Percentiles rank a stretch among this genome's conserved stretches.
Evolutionary conservation across 148 eudicot genomes (phyloP).

Genomic region (Diospyros lotus): DNA sequence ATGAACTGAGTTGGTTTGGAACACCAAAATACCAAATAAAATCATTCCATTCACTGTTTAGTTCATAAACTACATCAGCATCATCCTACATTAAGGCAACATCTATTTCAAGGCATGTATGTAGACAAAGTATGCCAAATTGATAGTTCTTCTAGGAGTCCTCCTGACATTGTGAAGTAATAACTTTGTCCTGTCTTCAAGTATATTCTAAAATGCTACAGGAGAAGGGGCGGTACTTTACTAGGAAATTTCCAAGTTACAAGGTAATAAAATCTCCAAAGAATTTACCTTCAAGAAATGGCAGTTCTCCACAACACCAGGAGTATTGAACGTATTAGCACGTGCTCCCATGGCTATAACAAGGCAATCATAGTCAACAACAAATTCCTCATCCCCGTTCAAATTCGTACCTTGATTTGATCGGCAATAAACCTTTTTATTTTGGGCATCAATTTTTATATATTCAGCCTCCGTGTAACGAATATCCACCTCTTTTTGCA

Average conservation of each 20-base stretch:
- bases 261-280: background rate
- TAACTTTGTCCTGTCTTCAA: background rate
- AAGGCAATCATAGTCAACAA: slow-evolving; percentile 36
- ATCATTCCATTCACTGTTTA: background rate
- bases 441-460: slow-evolving; percentile 28
- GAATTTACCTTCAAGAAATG: slow-evolving; percentile 31
- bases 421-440: slow-evolving; percentile 32
- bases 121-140: background rate
- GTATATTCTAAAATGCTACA: background rate
- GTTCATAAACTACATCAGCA: background rate
- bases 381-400: slow-evolving; percentile 21
- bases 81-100: background rate
- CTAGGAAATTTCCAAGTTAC: background rate
- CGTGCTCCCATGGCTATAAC: slow-evolving; percentile 39
- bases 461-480: slow-evolving; percentile 31
- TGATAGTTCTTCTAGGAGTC: background rate
- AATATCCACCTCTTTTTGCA: slow-evolving; percentile 27
- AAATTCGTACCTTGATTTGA: slow-evolving; percentile 22
- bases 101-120: background rate
- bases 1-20: background rate
- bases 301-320: slow-evolving; percentile 37
- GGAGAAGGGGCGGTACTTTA: background rate
- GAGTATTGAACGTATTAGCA: slow-evolving; percentile 37
- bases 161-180: background rate
- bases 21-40: background rate